Conservation (phyloP, 805 yeast species). For the Barnettozyma sucrosica region DNA sequence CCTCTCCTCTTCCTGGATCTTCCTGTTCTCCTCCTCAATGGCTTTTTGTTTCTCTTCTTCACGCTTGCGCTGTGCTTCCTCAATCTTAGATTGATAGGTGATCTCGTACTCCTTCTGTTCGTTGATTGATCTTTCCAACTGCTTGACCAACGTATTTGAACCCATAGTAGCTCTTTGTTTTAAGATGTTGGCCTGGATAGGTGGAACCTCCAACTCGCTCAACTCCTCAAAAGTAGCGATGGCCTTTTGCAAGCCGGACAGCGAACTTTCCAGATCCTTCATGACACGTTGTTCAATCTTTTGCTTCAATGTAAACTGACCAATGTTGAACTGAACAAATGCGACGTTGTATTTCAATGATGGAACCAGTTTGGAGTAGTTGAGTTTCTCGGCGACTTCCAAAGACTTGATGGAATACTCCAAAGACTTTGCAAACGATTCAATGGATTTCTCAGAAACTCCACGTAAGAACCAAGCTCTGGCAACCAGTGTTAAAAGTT, state of each 20-base stretch:
- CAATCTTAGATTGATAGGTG: constrained; percentile 53
- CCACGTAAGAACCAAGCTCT: constrained; percentile 87
- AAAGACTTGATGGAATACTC: constrained; percentile 57
- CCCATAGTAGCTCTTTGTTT: constrained; percentile 87
- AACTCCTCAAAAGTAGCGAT: constrained; percentile 51
- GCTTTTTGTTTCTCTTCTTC: constrained; percentile 42
- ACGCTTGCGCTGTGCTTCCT: constrained; percentile 59
- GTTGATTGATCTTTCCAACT: constrained; percentile 61
- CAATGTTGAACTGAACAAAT: constrained; percentile 77
- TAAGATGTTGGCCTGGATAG: constrained; percentile 74
- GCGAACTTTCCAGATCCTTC: constrained; percentile 53
- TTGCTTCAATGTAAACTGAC: constrained; percentile 69
- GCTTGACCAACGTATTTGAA: constrained; percentile 62
- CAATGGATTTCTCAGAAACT: constrained; percentile 54
- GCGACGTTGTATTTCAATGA: constrained; percentile 74
- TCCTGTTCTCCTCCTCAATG: constrained; percentile 43
- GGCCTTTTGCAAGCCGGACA: constrained; percentile 55
- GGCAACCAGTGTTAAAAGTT: constrained; percentile 67
- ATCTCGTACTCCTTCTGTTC: constrained; percentile 68
- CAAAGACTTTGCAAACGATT: constrained; percentile 55
- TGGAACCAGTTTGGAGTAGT: constrained; percentile 33
- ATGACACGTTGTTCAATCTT: constrained; percentile 53
- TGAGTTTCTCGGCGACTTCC: constrained; percentile 27
- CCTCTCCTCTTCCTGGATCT: constrained; percentile 43
- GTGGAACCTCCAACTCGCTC: constrained; percentile 57